A percentile compares a stretch with the other conserved stretches of the same genome.
These are phyloP conservation scores for Penicillium pulvis DNA, from an alignment of 495 filamentous ascomycete genomes.

Conservation along the genomic window DNA sequence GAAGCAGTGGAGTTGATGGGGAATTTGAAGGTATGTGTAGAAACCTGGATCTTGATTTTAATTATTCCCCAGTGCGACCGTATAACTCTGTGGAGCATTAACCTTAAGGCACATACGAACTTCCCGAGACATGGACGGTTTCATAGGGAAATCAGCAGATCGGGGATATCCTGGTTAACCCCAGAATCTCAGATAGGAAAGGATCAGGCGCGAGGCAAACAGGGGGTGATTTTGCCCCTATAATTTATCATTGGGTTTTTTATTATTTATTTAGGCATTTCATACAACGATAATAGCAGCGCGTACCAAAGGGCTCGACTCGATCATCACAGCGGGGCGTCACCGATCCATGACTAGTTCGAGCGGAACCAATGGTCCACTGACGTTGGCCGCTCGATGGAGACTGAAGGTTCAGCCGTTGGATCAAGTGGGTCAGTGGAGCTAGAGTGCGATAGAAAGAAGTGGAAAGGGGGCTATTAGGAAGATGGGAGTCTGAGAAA, in stretches of 20 bases:
- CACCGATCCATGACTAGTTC: slow-evolving; percentile 34
- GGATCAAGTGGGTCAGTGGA: slow-evolving; percentile 31
- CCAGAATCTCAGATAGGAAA: slow-evolving; percentile 11
- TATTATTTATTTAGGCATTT: too few species aligned
- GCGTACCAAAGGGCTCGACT: slow-evolving; percentile 23
- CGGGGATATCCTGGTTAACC: neutral
- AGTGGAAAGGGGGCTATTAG: neutral
- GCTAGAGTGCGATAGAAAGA: slow-evolving; percentile 6
- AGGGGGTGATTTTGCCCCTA: slow-evolving; percentile 3
- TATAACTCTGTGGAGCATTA: neutral
- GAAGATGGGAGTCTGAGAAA: too few species aligned
- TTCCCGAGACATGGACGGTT: neutral
- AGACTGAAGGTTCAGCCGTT: slow-evolving; percentile 31
- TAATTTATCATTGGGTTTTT: neutral
- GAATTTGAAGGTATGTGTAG: neutral
- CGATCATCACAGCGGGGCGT: slow-evolving; percentile 34
- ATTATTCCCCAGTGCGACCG: neutral
- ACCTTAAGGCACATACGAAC: neutral
- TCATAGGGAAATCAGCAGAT: neutral
- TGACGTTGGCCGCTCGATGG: slow-evolving; percentile 20
- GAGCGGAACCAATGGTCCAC: slow-evolving; percentile 28
- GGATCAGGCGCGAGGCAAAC: slow-evolving; percentile 8
- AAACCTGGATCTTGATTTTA: neutral
- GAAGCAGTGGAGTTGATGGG: neutral
- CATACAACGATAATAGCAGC: neutral